Evolutionary conservation across 2,329 filamentous ascomycete species (phyloP), one percentile per base, ranked within the genome.

Genomic region (Rachicladosporium sp.): DNA sequence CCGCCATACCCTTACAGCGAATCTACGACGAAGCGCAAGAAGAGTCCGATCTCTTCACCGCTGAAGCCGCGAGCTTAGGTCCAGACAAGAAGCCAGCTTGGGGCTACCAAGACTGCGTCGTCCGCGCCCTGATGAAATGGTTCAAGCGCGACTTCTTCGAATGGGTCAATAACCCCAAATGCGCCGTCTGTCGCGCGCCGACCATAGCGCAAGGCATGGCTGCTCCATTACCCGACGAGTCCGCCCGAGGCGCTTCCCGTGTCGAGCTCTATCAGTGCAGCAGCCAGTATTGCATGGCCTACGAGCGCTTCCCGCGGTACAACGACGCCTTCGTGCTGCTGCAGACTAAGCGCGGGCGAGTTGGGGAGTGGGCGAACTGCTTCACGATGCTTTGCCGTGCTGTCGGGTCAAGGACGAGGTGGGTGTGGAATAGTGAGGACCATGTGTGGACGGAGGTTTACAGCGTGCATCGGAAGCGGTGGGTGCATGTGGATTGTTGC

Each of bases 361-460:
- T 82, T 45, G 91, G 91, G 45, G 91, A 98, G 66, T 96, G 91
- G 87, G 87, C 86, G 49, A 96, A 95, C 65, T 95, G 88, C 70
- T 98, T 98, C 66, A 89, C 82, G 65, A 96, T 96, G 91, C 73
- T 98, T 38, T 96, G 89, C 68, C 78, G 89, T 44, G 91, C 91
- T 4, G 78, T 96, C 10, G 89, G 89, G 21, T 23, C 21, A 23
- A 76, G 89, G 45, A 87, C 95, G 13, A 78, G 91, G 54, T 98
- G 91, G 91, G 82, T 98, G 8, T 98, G 91, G 91, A 96, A 96
- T 52, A 81, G 82, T 21, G 91, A 96, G 62, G 91, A 96, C 59
- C 85, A 95, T 56, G 85, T 95, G 19, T 98, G 91, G 91, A 94
- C 88, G 1, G 91, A 96, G 55, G 82, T 96, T 10, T 98, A 94